A percentile compares a stretch with the other conserved stretches of the same genome.
phyloP scores from a whole-genome alignment of 108 stramenopile species.

The Mediolabrus comicus region DNA sequence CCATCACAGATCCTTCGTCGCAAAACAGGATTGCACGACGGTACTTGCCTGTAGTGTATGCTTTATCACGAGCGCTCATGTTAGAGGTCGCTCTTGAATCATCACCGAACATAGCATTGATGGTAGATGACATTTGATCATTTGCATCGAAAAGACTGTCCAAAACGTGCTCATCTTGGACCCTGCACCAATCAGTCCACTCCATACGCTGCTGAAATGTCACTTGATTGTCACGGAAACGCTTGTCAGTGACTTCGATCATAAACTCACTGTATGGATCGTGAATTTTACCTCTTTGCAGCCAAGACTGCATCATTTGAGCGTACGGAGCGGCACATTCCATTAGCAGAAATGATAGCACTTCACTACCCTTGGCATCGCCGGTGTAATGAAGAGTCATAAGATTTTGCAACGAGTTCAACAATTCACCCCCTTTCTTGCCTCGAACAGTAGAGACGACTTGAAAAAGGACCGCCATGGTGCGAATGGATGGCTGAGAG shows the following conservation, averaged over 20 bases:
- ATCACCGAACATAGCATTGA: slow-evolving; percentile 23
- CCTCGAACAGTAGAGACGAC: slow-evolving; percentile 47
- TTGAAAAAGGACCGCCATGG: slow-evolving; percentile 70
- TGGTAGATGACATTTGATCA: slow-evolving; percentile 7
- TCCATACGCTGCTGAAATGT: slow-evolving; percentile 38
- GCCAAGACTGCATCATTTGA: slow-evolving; percentile 83
- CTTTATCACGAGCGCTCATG: slow-evolving; percentile 49
- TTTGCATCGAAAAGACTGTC: slow-evolving; percentile 12
- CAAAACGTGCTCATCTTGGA: slow-evolving; percentile 59
- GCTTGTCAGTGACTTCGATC: slow-evolving; percentile 52
- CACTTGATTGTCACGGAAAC: slow-evolving; percentile 12
- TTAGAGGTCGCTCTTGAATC: slow-evolving; percentile 27
- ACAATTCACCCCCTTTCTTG: slow-evolving; percentile 79
- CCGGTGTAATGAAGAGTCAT: slow-evolving; percentile 52
- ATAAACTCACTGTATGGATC: slow-evolving; percentile 94
- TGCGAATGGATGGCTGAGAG: slow-evolving; percentile 67
- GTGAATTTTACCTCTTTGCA: slow-evolving; percentile 71
- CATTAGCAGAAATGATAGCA: slow-evolving; percentile 61
- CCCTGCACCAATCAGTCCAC: slow-evolving; percentile 54
- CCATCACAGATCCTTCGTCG: slow-evolving; percentile 7
- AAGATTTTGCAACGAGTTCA: slow-evolving; percentile 64
- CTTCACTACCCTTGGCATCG: slow-evolving; percentile 58
- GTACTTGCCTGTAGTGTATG: slow-evolving; percentile 91
- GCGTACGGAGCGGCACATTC: slow-evolving; percentile 81
- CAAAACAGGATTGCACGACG: slow-evolving; percentile 88